phyloP scores from a whole-genome alignment of 208 protist genomes.

The Leishmania tarentolae region DNA sequence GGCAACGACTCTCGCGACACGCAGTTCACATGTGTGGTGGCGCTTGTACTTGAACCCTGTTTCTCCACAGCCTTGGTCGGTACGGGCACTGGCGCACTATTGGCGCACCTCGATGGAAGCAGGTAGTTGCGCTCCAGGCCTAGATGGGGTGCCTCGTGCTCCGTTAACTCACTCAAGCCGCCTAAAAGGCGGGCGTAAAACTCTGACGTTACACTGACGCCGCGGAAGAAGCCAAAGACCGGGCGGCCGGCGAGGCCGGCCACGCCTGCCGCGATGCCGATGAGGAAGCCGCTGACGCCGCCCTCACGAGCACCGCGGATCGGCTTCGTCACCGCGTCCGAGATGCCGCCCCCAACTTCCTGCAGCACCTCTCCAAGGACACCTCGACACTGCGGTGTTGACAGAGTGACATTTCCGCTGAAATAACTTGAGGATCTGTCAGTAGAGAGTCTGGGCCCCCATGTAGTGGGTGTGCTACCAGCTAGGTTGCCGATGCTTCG shows the following conservation, averaged over 20 bases:
- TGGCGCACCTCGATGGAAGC: background rate
- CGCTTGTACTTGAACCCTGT: background rate
- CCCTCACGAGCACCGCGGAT: slow-evolving; percentile 42
- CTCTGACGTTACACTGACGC: slow-evolving; percentile 61
- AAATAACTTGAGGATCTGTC: background rate
- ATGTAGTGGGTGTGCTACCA: background rate
- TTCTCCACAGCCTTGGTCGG: background rate
- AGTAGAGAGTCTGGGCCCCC: background rate
- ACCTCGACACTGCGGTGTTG: slow-evolving; percentile 4
- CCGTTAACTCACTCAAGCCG: slow-evolving; percentile 20
- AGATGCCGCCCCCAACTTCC: slow-evolving; percentile 45
- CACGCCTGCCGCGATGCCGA: slow-evolving; percentile 59
- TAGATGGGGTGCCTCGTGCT: slow-evolving; percentile 19
- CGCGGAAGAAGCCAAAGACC: slow-evolving; percentile 57
- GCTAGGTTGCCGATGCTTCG: slow-evolving; percentile 55
- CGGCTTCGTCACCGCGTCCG: slow-evolving; percentile 45
- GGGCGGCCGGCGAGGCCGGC: slow-evolving; percentile 59
- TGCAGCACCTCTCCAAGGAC: slow-evolving; percentile 43
- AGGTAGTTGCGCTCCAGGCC: slow-evolving; percentile 31
- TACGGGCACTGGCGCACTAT: background rate
- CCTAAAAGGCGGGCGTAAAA: slow-evolving; percentile 45
- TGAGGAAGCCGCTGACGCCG: slow-evolving; percentile 60
- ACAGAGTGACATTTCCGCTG: no score
- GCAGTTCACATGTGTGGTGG: background rate
- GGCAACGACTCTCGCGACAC: background rate